Conservation (phyloP, 768 basidiomycete genomes). For the Termitomyces titanicus region DNA sequence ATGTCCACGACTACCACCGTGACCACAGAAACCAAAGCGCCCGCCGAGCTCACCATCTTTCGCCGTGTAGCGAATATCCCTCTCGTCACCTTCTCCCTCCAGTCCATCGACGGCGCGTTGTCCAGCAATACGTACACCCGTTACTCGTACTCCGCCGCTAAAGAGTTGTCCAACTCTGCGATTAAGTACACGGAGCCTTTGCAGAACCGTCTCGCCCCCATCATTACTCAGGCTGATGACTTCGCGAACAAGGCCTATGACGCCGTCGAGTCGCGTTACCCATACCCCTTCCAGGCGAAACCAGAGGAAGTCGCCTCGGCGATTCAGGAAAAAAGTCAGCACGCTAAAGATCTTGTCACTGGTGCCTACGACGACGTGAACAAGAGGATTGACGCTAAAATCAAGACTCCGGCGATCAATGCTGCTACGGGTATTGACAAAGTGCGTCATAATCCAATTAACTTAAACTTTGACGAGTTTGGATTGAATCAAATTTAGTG, state of each 20-base stretch:
- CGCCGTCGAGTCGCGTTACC: constrained; percentile 67
- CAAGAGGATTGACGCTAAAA: constrained; percentile 50
- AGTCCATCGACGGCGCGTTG: constrained; percentile 57
- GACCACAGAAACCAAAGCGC: constrained; percentile 20
- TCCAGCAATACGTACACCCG: constrained; percentile 57
- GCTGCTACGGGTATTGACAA: constrained; percentile 71
- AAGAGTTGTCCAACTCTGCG: constrained; percentile 53
- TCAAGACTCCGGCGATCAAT: constrained; percentile 58
- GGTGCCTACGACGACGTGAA: constrained; percentile 32
- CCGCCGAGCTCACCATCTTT: constrained; percentile 60
- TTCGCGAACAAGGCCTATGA: constrained; percentile 74
- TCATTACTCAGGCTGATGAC: constrained; percentile 61
- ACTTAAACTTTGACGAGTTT: constrained; percentile 4
- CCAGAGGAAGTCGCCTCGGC: constrained; percentile 67
- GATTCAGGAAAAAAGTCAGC: constrained; percentile 54
- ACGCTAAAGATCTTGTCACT: constrained; percentile 49
- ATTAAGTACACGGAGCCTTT: constrained; percentile 64
- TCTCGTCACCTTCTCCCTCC: constrained; percentile 60
- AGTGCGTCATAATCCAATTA: constrained; percentile 35
- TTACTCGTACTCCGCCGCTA: constrained; percentile 63
- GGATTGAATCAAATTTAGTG: constrained; percentile 34
- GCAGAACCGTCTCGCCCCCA: constrained; percentile 60
- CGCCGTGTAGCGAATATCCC: constrained; percentile 71
- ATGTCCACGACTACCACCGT: constrained; percentile 21
- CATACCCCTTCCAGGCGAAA: constrained; percentile 70